A percentile compares a stretch with the other conserved stretches of the same genome.
Evolutionary conservation across 2,329 filamentous ascomycete species (phyloP).

Genomic region (Colletotrichum graminicola): DNA sequence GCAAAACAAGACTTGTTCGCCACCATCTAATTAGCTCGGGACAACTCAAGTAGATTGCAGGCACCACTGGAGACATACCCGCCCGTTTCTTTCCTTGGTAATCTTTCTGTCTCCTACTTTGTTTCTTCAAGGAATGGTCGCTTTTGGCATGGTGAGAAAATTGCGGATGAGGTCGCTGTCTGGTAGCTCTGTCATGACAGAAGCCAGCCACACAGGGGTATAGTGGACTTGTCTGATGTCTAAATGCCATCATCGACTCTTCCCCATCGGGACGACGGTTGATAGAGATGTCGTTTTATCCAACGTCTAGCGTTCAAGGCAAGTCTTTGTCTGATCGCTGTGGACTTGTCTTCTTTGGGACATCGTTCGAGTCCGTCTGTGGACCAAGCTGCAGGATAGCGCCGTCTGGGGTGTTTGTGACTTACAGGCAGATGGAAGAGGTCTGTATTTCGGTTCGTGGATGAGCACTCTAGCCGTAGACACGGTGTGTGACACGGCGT

Average conservation of each 20-base stretch:
- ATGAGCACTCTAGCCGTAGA: slow-evolving; percentile 4
- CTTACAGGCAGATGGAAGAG: background rate
- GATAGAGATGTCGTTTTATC: background rate
- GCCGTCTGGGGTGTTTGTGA: background rate
- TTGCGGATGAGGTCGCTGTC: background rate
- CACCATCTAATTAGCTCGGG: background rate
- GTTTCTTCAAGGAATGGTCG: background rate
- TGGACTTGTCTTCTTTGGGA: background rate
- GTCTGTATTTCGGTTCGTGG: slow-evolving; percentile 8
- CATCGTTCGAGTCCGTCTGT: slow-evolving; percentile 8
- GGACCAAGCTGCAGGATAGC: background rate
- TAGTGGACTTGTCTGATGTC: background rate
- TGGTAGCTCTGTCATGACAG: background rate
- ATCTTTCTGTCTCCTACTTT: slow-evolving; percentile 9
- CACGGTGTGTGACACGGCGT: slow-evolving; percentile 13
- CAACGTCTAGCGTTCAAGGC: slow-evolving; percentile 1
- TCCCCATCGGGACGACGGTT: background rate
- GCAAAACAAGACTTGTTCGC: slow-evolving; percentile 10
- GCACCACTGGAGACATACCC: background rate
- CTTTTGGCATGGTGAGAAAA: slow-evolving; percentile 6
- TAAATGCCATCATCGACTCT: no score
- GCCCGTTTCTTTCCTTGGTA: slow-evolving; percentile 8
- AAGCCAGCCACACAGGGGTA: background rate
- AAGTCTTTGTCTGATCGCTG: slow-evolving; percentile 6
- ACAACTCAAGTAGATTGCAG: no score